These are phyloP conservation scores for Eucalyptus regnans DNA, from an alignment of 345 rosid species.

Conservation along the genomic window DNA sequence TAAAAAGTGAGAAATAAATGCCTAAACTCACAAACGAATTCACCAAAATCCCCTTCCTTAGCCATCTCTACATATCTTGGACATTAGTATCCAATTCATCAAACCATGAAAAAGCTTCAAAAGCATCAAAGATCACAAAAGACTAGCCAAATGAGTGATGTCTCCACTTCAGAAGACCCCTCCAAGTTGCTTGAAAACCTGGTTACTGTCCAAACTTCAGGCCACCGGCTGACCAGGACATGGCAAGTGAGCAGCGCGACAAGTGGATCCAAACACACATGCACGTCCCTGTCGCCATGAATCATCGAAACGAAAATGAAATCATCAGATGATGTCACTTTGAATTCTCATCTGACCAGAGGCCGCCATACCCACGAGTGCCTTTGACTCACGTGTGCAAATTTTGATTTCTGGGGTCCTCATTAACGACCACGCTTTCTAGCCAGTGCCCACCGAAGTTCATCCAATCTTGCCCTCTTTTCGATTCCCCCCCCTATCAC, in stretches of 20 bases:
- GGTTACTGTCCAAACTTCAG: background rate
- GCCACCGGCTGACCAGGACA: background rate
- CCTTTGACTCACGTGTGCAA: conserved; percentile 50
- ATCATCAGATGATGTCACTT: conserved; percentile 7
- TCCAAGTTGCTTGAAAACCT: background rate
- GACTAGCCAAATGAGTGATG: background rate
- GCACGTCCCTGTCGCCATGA: background rate
- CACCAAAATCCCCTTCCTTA: background rate
- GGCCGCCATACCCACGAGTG: background rate
- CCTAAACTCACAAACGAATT: background rate
- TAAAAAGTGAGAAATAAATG: background rate
- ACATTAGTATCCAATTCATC: background rate
- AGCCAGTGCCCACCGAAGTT: background rate
- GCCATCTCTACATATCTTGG: background rate
- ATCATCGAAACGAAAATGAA: background rate
- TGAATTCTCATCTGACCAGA: background rate
- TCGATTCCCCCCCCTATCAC: background rate
- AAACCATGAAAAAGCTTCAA: background rate
- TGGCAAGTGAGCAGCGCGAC: background rate
- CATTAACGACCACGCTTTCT: conserved; percentile 7
- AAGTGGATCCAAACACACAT: background rate
- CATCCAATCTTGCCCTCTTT: conserved; percentile 9
- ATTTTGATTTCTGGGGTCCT: background rate
- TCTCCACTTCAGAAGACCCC: background rate
- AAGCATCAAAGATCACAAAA: background rate